phyloP scores from a whole-genome alignment of 345 rosid genomes.

The Laguncularia racemosa region DNA sequence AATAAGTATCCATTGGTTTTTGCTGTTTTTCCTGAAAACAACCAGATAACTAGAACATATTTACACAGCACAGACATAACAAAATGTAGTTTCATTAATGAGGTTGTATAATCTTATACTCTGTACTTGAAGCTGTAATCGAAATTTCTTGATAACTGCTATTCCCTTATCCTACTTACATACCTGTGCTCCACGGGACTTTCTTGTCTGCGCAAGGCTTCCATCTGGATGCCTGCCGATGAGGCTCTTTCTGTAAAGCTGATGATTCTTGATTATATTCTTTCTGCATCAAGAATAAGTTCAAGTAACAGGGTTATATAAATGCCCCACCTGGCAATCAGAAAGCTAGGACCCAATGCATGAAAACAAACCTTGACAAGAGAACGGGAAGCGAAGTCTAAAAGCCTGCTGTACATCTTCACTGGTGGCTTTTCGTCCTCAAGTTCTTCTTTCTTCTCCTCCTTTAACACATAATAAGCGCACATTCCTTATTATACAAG shows the following conservation, averaged over 20 bases:
- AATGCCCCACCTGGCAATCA: not conserved
- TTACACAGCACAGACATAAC: not conserved
- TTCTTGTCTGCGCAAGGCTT: constrained; percentile 69
- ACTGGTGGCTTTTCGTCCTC: constrained; percentile 35
- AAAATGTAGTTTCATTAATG: not conserved
- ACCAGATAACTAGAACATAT: no score
- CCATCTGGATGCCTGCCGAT: constrained; percentile 51
- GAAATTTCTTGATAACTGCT: not conserved
- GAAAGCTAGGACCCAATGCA: constrained; percentile 1
- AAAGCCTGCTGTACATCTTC: constrained; percentile 64
- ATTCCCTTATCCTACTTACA: no score
- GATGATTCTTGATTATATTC: constrained; percentile 38
- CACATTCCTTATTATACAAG: not conserved
- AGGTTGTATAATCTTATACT: not conserved
- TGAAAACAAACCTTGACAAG: constrained; percentile 56
- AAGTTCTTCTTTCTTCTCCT: constrained; percentile 13
- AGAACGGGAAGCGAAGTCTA: constrained; percentile 55
- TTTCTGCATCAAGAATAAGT: constrained; percentile 28
- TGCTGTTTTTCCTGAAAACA: constrained; percentile 30
- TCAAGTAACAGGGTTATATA: no score
- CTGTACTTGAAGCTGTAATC: no score
- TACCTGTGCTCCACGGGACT: constrained; percentile 24
- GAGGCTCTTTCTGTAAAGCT: constrained; percentile 48
- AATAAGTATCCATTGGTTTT: constrained; percentile 57
- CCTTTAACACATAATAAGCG: constrained; percentile 11